Percentiles rank a stretch among this genome's conserved stretches.
Conservation (phyloP, 805 yeast genomes). For the Cyberlindnera xishuangbannaensis region DNA sequence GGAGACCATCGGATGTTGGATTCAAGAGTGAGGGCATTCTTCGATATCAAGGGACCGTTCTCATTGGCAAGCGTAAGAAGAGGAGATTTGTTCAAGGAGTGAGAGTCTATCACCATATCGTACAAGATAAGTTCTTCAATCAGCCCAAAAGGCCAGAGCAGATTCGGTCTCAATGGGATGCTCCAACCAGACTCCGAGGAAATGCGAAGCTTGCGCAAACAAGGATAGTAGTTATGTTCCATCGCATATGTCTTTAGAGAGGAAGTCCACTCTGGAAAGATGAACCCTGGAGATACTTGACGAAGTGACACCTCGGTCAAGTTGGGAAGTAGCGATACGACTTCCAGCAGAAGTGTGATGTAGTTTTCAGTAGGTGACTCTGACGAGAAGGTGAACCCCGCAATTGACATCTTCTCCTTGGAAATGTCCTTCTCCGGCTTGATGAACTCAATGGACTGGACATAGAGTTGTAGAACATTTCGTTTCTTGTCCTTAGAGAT, state of each 20-base stretch:
- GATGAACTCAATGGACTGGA: constrained; percentile 15
- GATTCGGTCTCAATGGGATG: constrained; percentile 43
- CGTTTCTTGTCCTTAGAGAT: constrained; percentile 28
- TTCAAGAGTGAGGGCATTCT: constrained; percentile 16
- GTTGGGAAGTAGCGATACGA: constrained; percentile 44
- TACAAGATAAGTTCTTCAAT: constrained; percentile 38
- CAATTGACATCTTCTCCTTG: constrained; percentile 15
- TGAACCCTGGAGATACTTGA: constrained; percentile 47
- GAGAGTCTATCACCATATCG: constrained; percentile 44
- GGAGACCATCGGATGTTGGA: constrained; percentile 27
- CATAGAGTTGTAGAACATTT: constrained; percentile 20
- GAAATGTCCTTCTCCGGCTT: constrained; percentile 16
- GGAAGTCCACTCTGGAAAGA: constrained; percentile 30
- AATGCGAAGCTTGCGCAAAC: constrained; percentile 30
- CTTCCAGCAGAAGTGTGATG: constrained; percentile 33
- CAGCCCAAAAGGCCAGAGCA: constrained; percentile 40
- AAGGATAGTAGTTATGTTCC: constrained; percentile 22
- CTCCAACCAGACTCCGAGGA: constrained; percentile 46
- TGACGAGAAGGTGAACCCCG: constrained; percentile 21
- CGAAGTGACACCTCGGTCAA: constrained; percentile 34
- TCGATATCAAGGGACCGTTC: constrained; percentile 19
- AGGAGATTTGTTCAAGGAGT: constrained; percentile 28
- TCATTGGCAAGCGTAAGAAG: constrained; percentile 22
- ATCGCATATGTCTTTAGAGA: constrained; percentile 22
- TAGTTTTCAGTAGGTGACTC: constrained; percentile 19